Percentiles rank a stretch among this genome's conserved stretches.
phyloP scores from a whole-genome alignment of 2,329 filamentous ascomycete species.

The Venturia oleaginea region DNA sequence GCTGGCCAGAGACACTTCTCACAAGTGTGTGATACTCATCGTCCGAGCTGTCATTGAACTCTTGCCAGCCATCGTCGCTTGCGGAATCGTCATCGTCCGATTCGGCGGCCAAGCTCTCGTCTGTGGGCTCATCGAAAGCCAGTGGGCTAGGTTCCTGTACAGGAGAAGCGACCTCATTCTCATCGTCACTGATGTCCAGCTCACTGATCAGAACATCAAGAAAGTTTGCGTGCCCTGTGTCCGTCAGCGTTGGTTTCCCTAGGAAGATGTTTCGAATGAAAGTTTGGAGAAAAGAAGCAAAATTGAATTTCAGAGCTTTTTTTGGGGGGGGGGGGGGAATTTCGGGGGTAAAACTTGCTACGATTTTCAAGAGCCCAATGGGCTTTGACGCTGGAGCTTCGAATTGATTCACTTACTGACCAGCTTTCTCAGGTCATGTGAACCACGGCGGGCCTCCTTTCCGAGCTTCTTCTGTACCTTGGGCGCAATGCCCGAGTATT shows the following conservation, averaged over 20 bases:
- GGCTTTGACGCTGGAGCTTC: background rate
- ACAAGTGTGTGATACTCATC: conserved; percentile 11
- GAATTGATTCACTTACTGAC: background rate
- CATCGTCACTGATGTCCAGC: conserved; percentile 1
- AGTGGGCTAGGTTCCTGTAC: background rate
- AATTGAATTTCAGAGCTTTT: background rate
- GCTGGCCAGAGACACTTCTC: background rate
- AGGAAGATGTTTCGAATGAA: background rate
- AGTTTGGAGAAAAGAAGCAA: background rate
- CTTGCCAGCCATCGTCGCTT: conserved; percentile 7
- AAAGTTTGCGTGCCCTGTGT: conserved; percentile 9
- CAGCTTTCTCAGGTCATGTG: conserved; percentile 10
- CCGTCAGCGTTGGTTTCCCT: background rate
- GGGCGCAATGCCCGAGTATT: conserved; percentile 7
- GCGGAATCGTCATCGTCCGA: background rate
- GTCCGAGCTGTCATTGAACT: conserved; percentile 4
- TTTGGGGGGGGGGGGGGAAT: too few species aligned
- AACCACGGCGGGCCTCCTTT: conserved; percentile 10
- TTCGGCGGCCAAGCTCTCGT: background rate
- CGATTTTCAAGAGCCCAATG: background rate
- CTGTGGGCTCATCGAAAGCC: background rate
- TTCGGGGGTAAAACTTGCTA: too few species aligned
- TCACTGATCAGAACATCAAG: conserved; percentile 11
- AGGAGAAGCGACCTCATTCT: background rate
- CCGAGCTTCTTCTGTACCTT: conserved; percentile 8